Evolutionary conservation across 345 rosid species (phyloP).

Genomic region (Trapa bicornis): DNA sequence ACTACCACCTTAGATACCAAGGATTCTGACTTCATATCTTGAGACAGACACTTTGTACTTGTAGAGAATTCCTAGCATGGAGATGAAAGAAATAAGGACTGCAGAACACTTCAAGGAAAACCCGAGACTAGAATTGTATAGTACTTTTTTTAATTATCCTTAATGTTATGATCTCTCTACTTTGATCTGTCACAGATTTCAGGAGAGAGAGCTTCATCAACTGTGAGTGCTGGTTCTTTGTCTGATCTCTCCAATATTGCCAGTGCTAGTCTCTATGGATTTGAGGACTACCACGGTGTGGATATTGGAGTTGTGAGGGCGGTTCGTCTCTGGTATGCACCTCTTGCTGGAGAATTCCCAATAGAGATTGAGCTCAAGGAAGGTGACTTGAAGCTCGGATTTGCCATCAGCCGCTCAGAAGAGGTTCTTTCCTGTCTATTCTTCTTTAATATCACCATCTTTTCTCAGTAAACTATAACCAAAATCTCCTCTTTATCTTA

Average conservation of each 20-base stretch:
- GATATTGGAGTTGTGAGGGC: constrained; percentile 96
- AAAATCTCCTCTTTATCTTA: neutral
- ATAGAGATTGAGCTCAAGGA: constrained; percentile 65
- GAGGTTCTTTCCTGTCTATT: constrained; percentile 33
- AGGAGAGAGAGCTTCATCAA: constrained; percentile 86
- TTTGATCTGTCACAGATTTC: constrained; percentile 46
- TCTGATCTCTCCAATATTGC: constrained; percentile 73
- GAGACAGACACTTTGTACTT: no score
- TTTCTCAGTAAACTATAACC: no score
- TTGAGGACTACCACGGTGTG: constrained; percentile 95
- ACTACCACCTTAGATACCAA: no score
- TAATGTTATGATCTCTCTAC: neutral
- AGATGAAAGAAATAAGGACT: no score
- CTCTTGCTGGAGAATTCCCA: constrained; percentile 53
- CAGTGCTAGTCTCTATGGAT: constrained; percentile 72
- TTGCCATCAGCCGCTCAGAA: constrained; percentile 95
- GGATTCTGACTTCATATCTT: no score
- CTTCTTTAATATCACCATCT: no score
- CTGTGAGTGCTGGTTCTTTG: constrained; percentile 69
- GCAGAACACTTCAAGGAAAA: no score
- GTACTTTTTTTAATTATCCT: neutral
- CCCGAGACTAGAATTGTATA: no score
- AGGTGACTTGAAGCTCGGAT: constrained; percentile 74
- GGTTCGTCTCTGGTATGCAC: constrained; percentile 84
- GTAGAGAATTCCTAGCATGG: no score